Evolutionary conservation across 257 asterid species (phyloP).

Genomic region (Asclepias syriaca): DNA sequence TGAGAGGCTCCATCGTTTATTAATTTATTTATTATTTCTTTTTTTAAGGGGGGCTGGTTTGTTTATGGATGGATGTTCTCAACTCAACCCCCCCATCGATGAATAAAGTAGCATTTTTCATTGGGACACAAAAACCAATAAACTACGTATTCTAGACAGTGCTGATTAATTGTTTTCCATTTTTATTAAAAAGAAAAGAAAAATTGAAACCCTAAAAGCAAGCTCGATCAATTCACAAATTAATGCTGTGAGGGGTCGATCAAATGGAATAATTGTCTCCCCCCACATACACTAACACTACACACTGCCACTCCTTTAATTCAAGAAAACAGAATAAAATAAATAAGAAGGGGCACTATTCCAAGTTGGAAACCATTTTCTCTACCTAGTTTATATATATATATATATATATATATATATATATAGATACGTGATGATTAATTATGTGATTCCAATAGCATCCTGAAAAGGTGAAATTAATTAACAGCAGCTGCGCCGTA

Average conservation of each 20-base stretch:
- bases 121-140: constrained; percentile 11
- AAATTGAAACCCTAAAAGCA: too few species aligned
- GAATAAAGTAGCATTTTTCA: constrained; percentile 14
- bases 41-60: neutral
- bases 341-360: constrained; percentile 32
- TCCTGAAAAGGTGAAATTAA: constrained; percentile 29
- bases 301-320: constrained; percentile 20
- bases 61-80: constrained; percentile 11
- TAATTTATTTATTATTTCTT: too few species aligned
- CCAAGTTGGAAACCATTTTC: constrained; percentile 32
- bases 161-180: neutral
- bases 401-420: too few species aligned
- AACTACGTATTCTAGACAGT: neutral
- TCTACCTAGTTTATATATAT: neutral
- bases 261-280: constrained; percentile 42
- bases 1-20: too few species aligned
- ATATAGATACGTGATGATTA: constrained; percentile 12
- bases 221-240: neutral
- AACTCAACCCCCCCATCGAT: constrained; percentile 3
- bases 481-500: constrained; percentile 8
- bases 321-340: constrained; percentile 27
- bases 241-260: constrained; percentile 9
- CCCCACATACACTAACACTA: constrained; percentile 10
- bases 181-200: neutral
- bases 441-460: constrained; percentile 33